Conservation (phyloP, 345 rosid species). For the Lumnitzera racemosa region DNA sequence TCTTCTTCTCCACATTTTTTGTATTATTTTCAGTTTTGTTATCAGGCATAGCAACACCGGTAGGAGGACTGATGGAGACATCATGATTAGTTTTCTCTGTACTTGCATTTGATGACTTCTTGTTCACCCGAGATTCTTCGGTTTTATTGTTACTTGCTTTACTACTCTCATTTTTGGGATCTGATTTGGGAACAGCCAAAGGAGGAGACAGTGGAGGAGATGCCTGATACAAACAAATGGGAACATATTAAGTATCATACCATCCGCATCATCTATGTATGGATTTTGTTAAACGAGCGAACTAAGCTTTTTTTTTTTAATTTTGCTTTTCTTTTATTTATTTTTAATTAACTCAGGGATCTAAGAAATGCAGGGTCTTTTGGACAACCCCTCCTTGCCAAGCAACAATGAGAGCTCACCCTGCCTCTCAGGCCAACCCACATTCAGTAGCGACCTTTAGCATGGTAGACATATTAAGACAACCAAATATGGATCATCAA, state of each 20-base stretch:
- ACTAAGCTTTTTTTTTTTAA: too few relatives aligned
- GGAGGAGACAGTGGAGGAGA: constrained; percentile 27
- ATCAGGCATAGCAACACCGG: constrained; percentile 13
- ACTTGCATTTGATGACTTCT: constrained; percentile 4
- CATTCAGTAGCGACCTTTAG: too few relatives aligned
- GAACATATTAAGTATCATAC: too few relatives aligned
- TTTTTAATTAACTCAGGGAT: too few relatives aligned
- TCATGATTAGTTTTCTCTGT: constrained; percentile 12
- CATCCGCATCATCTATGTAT: too few relatives aligned
- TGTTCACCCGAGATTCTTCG: background rate
- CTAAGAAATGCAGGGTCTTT: too few relatives aligned
- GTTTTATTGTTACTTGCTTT: constrained; percentile 10
- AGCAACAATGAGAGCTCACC: too few relatives aligned
- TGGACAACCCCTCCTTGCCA: background rate
- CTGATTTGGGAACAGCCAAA: constrained; percentile 7
- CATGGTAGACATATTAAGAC: background rate
- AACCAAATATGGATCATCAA: constrained; percentile 17
- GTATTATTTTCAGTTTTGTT: constrained; percentile 5
- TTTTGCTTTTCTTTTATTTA: too few relatives aligned
- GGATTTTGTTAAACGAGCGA: too few relatives aligned
- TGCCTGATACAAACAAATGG: constrained; percentile 20
- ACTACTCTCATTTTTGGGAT: constrained; percentile 6
- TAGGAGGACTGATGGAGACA: constrained; percentile 15
- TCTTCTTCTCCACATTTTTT: constrained; percentile 15
- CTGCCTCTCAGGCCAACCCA: too few relatives aligned